Evolutionary conservation across 1,139 yeast genomes (phyloP).

Genomic region (Sugiyamaella pinicola): DNA sequence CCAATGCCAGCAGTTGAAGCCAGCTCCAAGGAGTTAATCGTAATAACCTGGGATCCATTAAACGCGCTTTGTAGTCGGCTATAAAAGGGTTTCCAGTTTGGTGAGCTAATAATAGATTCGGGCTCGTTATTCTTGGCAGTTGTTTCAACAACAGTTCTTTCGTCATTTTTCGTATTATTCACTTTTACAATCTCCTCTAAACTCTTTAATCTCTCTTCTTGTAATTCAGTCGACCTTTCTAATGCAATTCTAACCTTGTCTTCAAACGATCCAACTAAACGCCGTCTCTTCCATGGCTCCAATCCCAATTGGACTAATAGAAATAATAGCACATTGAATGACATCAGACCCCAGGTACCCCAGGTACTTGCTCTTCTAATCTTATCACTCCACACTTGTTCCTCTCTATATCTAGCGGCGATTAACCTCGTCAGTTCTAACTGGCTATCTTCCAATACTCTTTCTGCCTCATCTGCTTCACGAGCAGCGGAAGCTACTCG

Average conservation of each 20-base stretch:
- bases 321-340: slow-evolving; percentile 76
- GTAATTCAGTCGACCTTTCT: slow-evolving; percentile 11
- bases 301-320: slow-evolving; percentile 79
- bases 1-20: slow-evolving; percentile 13
- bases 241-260: slow-evolving; percentile 45
- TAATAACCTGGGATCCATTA: not conserved
- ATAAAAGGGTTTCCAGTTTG: slow-evolving; percentile 13
- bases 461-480: slow-evolving; percentile 59
- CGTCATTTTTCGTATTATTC: no score
- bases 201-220: slow-evolving; percentile 10
- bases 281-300: slow-evolving; percentile 91
- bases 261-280: slow-evolving; percentile 82
- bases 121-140: not conserved
- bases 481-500: slow-evolving; percentile 57
- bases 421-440: slow-evolving; percentile 73
- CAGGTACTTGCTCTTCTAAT: slow-evolving; percentile 92
- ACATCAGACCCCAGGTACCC: slow-evolving; percentile 94
- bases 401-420: slow-evolving; percentile 89
- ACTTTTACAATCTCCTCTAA: slow-evolving; percentile 3
- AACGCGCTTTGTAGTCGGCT: slow-evolving; percentile 14
- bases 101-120: not conserved
- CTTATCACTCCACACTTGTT: slow-evolving; percentile 97
- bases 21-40: slow-evolving; percentile 16
- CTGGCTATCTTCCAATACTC: slow-evolving; percentile 68
- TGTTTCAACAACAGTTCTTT: not conserved